Evolutionary conservation across 2,329 filamentous ascomycete species (phyloP).

Genomic region (Fusarium sublunatum): DNA sequence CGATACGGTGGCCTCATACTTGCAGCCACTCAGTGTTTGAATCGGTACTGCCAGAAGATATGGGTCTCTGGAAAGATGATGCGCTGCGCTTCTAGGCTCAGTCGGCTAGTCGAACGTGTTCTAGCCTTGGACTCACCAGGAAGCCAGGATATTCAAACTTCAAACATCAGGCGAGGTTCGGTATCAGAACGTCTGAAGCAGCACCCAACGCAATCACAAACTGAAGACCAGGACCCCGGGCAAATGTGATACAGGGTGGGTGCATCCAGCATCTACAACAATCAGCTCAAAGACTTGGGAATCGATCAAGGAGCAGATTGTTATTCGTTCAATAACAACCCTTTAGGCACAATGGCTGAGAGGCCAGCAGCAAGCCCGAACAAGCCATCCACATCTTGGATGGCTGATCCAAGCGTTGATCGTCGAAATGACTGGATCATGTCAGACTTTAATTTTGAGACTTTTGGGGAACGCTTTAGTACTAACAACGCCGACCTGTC

Average conservation of each 20-base stretch:
- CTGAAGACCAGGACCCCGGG: background rate
- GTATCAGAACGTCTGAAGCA: background rate
- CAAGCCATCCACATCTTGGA: conserved; percentile 1
- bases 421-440: conserved; percentile 23
- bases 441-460: conserved; percentile 35
- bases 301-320: background rate
- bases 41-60: conserved; percentile 29
- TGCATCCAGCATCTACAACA: background rate
- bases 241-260: background rate
- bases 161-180: background rate
- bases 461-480: conserved; percentile 12
- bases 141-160: too few relatives aligned
- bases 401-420: background rate
- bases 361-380: background rate
- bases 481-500: conserved; percentile 1
- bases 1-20: conserved; percentile 19
- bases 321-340: background rate
- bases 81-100: conserved; percentile 29
- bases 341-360: background rate
- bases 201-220: background rate
- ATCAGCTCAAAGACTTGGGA: background rate
- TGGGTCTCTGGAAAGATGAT: conserved; percentile 39
- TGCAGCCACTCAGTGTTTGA: conserved; percentile 24
- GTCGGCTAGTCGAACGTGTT: conserved; percentile 9
- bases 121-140: background rate